Percentiles rank a stretch among this genome's conserved stretches.
Conservation (phyloP, 345 rosid genomes). For the Garcia nutans region DNA sequence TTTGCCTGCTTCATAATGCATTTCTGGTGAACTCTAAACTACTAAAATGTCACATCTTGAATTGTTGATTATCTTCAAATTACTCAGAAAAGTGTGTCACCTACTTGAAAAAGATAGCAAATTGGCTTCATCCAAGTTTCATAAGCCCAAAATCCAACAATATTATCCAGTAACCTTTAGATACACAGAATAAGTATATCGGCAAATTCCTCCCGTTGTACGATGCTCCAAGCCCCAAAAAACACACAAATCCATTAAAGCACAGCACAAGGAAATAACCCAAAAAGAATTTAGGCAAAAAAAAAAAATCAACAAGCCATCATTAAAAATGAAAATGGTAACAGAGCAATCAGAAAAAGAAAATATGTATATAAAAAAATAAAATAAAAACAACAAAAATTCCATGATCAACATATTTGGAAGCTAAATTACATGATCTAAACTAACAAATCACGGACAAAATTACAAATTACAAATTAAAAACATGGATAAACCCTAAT, state of each 20-base stretch:
- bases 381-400: no score
- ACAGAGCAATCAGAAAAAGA: neutral
- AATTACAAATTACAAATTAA: neutral
- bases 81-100: neutral
- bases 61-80: neutral
- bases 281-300: neutral
- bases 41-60: neutral
- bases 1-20: neutral
- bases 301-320: neutral
- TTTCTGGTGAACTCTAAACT: neutral
- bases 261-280: neutral
- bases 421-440: constrained; percentile 1
- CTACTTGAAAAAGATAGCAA: neutral
- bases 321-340: neutral
- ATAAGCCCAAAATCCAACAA: neutral
- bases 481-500: constrained; percentile 13
- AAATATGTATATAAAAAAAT: no score
- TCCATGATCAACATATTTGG: neutral
- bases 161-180: neutral
- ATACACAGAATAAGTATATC: neutral
- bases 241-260: neutral
- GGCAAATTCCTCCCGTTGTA: neutral
- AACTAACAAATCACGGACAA: neutral
- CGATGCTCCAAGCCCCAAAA: neutral
- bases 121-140: neutral